These are phyloP conservation scores for Chaetomium strumarium DNA, from an alignment of 2,329 filamentous ascomycete species.

Conservation along the genomic window DNA sequence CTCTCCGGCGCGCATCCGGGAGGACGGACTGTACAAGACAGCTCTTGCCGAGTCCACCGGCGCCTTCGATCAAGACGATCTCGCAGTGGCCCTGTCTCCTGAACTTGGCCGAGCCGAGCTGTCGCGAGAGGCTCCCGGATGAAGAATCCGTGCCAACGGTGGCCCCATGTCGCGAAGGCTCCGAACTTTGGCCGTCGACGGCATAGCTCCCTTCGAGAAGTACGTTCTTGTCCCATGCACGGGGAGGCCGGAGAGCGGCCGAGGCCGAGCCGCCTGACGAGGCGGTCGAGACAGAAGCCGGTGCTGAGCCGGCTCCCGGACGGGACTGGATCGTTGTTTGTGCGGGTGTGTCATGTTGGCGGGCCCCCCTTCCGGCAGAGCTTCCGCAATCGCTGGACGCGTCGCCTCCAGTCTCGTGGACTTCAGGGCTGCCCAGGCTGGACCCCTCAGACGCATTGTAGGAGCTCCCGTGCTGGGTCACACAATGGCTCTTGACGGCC, in stretches of 20 bases:
- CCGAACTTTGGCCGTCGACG: conserved; percentile 41
- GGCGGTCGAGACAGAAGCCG: conserved; percentile 40
- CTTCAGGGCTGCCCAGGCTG: conserved; percentile 43
- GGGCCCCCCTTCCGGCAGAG: conserved; percentile 48
- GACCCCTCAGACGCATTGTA: conserved; percentile 50
- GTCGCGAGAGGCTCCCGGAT: conserved; percentile 44
- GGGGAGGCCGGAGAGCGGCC: conserved; percentile 33
- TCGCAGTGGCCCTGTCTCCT: conserved; percentile 58
- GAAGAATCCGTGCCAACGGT: conserved; percentile 37
- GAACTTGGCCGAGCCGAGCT: conserved; percentile 53
- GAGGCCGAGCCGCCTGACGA: conserved; percentile 41
- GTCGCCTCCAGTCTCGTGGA: conserved; percentile 41
- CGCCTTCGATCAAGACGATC: conserved; percentile 55
- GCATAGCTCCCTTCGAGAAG: conserved; percentile 43
- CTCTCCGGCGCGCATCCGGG: conserved; percentile 53
- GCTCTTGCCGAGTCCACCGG: conserved; percentile 60
- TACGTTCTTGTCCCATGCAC: conserved; percentile 48
- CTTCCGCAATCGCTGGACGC: conserved; percentile 55
- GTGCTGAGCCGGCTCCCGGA: conserved; percentile 35
- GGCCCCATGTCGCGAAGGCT: conserved; percentile 36
- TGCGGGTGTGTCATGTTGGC: conserved; percentile 45
- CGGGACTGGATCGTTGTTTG: conserved; percentile 40
- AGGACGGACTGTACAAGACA: conserved; percentile 59
- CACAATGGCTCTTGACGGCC: conserved; percentile 59
- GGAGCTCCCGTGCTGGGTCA: conserved; percentile 37